Conservation (phyloP, 805 yeast species). For the Hanseniaspora valbyensis region DNA sequence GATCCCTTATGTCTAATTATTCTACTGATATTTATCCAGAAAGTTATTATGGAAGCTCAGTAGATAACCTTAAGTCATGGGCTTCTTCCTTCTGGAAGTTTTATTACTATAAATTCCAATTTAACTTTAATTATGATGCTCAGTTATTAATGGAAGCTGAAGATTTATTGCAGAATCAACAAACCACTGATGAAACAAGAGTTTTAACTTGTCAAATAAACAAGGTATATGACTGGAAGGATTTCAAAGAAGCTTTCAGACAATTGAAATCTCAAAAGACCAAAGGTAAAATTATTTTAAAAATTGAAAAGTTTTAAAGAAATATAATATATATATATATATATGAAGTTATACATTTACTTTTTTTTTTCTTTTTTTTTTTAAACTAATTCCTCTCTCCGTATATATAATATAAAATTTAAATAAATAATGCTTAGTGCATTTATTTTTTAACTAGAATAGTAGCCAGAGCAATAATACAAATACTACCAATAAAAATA, state of each 20-base stretch:
- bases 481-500: constrained; percentile 22
- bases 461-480: no score
- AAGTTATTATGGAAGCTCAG: constrained; percentile 4
- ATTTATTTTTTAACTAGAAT: no score
- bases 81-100: constrained; percentile 31
- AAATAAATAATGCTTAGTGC: no score
- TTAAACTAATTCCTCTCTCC: no score
- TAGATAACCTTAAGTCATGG: background rate
- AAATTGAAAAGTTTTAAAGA: constrained; percentile 35
- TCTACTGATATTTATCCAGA: constrained; percentile 26
- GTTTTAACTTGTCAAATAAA: constrained; percentile 36
- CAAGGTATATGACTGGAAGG: constrained; percentile 44
- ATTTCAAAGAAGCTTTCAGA: constrained; percentile 44
- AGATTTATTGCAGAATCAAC: constrained; percentile 38
- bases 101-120: constrained; percentile 30
- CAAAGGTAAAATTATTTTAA: constrained; percentile 57
- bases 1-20: constrained; percentile 43
- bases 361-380: no score
- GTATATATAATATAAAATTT: no score
- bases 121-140: constrained; percentile 28
- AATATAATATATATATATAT: constrained; percentile 4
- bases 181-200: constrained; percentile 31
- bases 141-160: constrained; percentile 35
- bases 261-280: constrained; percentile 42
- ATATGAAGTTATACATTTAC: background rate